Percentiles rank a stretch among this genome's conserved stretches.
phyloP scores from a whole-genome alignment of 164 flowering plant genomes.

The Magnolia officinalis region DNA sequence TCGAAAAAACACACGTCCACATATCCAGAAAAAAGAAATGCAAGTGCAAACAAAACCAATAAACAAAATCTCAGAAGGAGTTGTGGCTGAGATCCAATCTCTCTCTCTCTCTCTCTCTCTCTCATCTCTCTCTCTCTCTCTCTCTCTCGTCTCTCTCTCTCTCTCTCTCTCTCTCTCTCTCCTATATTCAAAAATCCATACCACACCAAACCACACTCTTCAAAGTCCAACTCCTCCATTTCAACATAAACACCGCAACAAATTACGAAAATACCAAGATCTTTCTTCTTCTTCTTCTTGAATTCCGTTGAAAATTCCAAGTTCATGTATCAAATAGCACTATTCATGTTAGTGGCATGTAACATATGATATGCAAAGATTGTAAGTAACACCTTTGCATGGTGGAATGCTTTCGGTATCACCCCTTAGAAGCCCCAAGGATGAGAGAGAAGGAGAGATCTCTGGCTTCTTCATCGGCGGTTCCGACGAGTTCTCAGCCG shows the following conservation, averaged over 20 bases:
- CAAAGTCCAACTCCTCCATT: background rate
- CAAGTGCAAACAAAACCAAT: constrained; percentile 4
- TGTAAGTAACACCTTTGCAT: constrained; percentile 2
- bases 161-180: background rate
- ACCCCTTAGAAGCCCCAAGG: constrained; percentile 39
- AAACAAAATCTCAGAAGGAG: constrained; percentile 1
- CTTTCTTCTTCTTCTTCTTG: background rate
- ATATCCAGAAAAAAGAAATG: background rate
- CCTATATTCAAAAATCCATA: background rate
- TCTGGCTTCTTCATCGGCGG: constrained; percentile 30
- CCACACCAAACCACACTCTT: background rate
- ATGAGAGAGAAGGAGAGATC: constrained; percentile 44
- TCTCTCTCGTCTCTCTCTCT: background rate
- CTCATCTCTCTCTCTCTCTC: background rate
- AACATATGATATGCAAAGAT: background rate
- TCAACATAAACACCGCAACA: background rate
- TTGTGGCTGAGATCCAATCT: constrained; percentile 18
- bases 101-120: constrained; percentile 6
- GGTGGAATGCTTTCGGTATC: constrained; percentile 67
- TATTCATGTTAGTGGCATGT: background rate
- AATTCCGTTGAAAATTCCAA: too few relatives aligned
- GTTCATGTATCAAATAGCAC: background rate
- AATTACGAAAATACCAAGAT: background rate
- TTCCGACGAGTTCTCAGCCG: constrained; percentile 33
- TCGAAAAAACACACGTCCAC: background rate